Base-by-base conservation (phyloP, 1,284 basidiomycete species). In the Ganoderma multipileum region DNA sequence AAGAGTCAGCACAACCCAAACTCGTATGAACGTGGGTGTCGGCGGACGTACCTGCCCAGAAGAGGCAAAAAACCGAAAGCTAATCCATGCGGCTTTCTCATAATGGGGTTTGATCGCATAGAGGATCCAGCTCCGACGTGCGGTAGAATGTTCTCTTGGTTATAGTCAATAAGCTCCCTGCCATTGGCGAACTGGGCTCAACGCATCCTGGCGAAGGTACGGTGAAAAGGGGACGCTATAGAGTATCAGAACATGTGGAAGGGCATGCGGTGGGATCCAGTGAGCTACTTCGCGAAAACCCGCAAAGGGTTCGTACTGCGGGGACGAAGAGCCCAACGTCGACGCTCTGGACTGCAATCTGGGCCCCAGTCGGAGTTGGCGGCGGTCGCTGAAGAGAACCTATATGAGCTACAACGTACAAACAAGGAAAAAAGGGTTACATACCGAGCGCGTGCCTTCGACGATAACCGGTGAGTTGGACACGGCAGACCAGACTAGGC, bases 371-470 rank as follows among this genome's bases (percentile, higher is more conserved):
- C 52, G 16, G 12, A 33, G 28, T 30, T 55, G 6, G 18, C 61
- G 12, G 33, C 30, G 36, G 23, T 62, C 41, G 61, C 55, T 38
- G 20, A 57, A 47, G 52, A 30, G 54, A n/a, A 47, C 52, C 61
- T 33, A n/a, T 26, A 57, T 71, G 66, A 71, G 67, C 50, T 59
- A 59, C 64, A 38, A 47, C 30, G 30, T 36, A 55, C 50, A 64
- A 33, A 60, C 26, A 33, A 59, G 54, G 68, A 42, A 38, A 33
- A 58, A 60, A 61, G 62, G 64, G 71, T 68, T 66, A 66, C 66
- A 42, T 47, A 68, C 66, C 62, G 30, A 52, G 38, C 47, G 20
- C 33, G 16, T 30, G 12, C 20, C 30, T 36, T 36, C n/a, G 20
- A 58, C 30, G 41, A 62, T 62, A 66, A 52, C 52, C 39, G 30